Percentiles rank a stretch among this genome's conserved stretches.
These are phyloP conservation scores for Euphorbia celastroides DNA, from an alignment of 441 rosid species.

Conservation along the genomic window DNA sequence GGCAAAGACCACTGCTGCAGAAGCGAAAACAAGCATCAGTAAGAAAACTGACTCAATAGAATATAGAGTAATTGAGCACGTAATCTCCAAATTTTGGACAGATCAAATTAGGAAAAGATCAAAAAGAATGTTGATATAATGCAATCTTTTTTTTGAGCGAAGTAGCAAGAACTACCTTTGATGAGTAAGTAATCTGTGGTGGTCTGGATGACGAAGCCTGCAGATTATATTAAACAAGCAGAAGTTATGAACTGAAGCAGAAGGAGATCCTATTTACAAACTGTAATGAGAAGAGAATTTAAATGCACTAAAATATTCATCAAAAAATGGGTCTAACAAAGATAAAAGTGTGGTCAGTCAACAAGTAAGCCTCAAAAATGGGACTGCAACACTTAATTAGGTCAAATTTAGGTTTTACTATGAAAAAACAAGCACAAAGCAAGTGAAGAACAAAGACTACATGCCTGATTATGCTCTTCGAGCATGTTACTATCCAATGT, in stretches of 20 bases:
- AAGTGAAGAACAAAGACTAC: conserved; percentile 7
- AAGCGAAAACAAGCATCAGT: conserved; percentile 13
- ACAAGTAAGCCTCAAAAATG: neutral
- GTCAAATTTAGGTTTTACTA: neutral
- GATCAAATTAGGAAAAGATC: neutral
- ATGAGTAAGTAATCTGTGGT: conserved; percentile 40
- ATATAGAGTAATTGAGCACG: conserved; percentile 1
- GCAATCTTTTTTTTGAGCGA: neutral
- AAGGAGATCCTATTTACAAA: neutral
- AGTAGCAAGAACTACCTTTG: conserved; percentile 44
- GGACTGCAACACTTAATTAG: neutral
- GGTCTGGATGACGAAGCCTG: conserved; percentile 57
- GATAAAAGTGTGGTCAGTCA: neutral
- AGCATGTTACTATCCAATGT: conserved; percentile 31
- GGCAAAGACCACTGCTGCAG: conserved; percentile 47
- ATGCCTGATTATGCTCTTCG: conserved; percentile 49
- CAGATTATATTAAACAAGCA: conserved; percentile 16
- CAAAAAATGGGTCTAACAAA: neutral
- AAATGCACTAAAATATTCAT: neutral
- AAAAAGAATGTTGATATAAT: neutral
- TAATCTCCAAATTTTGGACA: neutral
- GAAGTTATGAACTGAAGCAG: conserved; percentile 11
- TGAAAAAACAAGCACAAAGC: neutral
- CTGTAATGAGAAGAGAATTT: neutral
- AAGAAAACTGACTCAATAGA: neutral